Evolutionary conservation across 306 rosid genomes (phyloP).

Genomic region (Prunus campanulata): DNA sequence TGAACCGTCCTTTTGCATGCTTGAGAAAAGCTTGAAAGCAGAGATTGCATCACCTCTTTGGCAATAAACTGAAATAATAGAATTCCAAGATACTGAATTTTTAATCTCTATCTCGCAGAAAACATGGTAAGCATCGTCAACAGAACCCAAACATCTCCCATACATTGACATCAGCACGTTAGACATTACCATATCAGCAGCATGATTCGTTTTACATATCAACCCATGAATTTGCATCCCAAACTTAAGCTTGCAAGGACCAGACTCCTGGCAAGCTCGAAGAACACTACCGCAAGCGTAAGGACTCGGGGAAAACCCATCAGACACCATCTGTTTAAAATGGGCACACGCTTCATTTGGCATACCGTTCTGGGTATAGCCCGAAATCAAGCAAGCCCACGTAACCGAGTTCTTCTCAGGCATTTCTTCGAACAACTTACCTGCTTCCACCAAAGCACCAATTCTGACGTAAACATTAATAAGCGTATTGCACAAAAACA

Average conservation of each 20-base stretch:
- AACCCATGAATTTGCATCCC: slow-evolving; percentile 77
- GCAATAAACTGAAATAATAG: slow-evolving; percentile 74
- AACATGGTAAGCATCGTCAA: slow-evolving; percentile 53
- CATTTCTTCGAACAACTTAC: slow-evolving; percentile 71
- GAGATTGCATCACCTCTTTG: slow-evolving; percentile 61
- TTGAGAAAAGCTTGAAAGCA: slow-evolving; percentile 59
- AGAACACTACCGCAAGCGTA: slow-evolving; percentile 74
- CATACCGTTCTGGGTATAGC: slow-evolving; percentile 54
- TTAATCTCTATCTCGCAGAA: slow-evolving; percentile 48
- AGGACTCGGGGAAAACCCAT: slow-evolving; percentile 52
- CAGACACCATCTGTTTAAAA: slow-evolving; percentile 52
- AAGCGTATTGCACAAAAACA: slow-evolving; percentile 70
- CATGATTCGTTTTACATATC: slow-evolving; percentile 47
- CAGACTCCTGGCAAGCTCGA: slow-evolving; percentile 69
- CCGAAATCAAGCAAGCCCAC: slow-evolving; percentile 82
- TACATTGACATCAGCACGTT: slow-evolving; percentile 85
- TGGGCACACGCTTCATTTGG: slow-evolving; percentile 56
- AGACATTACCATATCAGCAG: slow-evolving; percentile 48
- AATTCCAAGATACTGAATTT: slow-evolving; percentile 75
- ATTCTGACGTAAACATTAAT: slow-evolving; percentile 54
- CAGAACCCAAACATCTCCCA: slow-evolving; percentile 50
- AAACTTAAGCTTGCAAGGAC: slow-evolving; percentile 41
- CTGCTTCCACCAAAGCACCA: slow-evolving; percentile 46
- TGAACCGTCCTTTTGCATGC: slow-evolving; percentile 48
- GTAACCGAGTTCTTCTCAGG: slow-evolving; percentile 63